phyloP scores from a whole-genome alignment of 2,329 filamentous ascomycete genomes.

The Neofusicoccum umdonicola region DNA sequence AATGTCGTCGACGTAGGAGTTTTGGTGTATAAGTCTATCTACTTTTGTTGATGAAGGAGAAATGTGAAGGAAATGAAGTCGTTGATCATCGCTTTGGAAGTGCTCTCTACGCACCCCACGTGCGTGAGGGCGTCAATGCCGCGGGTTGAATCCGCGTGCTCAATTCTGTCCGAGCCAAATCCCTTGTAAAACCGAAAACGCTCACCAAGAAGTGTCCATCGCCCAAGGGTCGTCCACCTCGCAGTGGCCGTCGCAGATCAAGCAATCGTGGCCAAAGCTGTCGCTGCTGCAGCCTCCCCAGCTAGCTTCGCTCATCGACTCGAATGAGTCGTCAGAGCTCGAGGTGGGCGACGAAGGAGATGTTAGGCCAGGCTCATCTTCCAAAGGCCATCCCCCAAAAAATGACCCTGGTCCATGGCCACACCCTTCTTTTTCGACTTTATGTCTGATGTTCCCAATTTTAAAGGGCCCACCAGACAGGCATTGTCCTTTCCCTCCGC shows the following conservation, averaged over 20 bases:
- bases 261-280: constrained; percentile 12
- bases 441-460: constrained; percentile 83
- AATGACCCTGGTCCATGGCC: constrained; percentile 91
- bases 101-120: constrained; percentile 10
- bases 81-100: constrained; percentile 11
- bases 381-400: constrained; percentile 92
- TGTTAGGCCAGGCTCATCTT: constrained; percentile 59
- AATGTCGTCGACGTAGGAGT: constrained; percentile 1
- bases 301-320: constrained; percentile 10
- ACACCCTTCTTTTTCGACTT: constrained; percentile 93
- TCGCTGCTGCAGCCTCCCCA: constrained; percentile 10
- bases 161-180: constrained; percentile 9
- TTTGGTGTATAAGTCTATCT: constrained; percentile 11
- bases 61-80: neutral
- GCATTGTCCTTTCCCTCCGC: constrained; percentile 93
- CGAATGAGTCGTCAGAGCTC: constrained; percentile 6
- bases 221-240: constrained; percentile 10
- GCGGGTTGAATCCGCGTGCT: neutral
- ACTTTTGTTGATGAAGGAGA: neutral
- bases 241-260: constrained; percentile 11
- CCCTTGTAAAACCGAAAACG: neutral
- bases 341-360: constrained; percentile 10
- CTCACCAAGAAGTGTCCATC: constrained; percentile 10
- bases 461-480: constrained; percentile 81
- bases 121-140: constrained; percentile 1